These are phyloP conservation scores for Monosporascus sp. DNA, from an alignment of 2,329 filamentous ascomycete genomes.

Conservation along the genomic window DNA sequence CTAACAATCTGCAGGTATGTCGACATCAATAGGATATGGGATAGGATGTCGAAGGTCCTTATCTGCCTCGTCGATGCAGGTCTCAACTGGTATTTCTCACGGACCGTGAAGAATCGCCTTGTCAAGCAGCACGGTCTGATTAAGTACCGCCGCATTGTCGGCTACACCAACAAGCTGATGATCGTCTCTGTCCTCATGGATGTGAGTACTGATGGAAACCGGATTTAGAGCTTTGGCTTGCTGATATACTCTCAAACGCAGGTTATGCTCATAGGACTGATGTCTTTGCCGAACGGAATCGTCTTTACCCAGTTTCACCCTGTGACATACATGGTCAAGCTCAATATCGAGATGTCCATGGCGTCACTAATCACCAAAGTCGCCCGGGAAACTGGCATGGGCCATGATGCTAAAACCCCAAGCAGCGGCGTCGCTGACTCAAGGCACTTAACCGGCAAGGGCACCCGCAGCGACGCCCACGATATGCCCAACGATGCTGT, in stretches of 20 bases:
- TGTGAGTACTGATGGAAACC: constrained; percentile 17
- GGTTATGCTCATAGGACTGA: constrained; percentile 14
- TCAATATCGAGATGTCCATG: constrained; percentile 18
- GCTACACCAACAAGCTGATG: constrained; percentile 46
- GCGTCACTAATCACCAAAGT: constrained; percentile 8
- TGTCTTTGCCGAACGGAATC: constrained; percentile 9
- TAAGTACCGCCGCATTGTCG: constrained; percentile 45
- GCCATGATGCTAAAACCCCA: constrained; percentile 1
- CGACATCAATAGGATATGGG: constrained; percentile 45
- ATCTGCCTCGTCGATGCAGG: constrained; percentile 44
- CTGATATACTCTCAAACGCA: constrained; percentile 11
- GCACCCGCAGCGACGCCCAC: background rate
- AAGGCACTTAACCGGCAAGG: constrained; percentile 1
- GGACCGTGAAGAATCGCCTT: constrained; percentile 39
- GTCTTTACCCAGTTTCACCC: constrained; percentile 14
- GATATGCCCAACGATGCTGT: constrained; percentile 3
- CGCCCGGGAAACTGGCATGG: constrained; percentile 3
- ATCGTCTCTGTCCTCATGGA: constrained; percentile 46
- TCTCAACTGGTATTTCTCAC: constrained; percentile 50
- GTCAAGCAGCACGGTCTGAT: constrained; percentile 40
- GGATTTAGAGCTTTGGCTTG: background rate
- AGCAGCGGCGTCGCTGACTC: constrained; percentile 1
- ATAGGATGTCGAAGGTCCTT: constrained; percentile 46
- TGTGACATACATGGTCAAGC: constrained; percentile 15
- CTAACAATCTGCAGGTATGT: constrained; percentile 23